These are phyloP conservation scores for Tremellales sp. DNA, from an alignment of 1,284 basidiomycete genomes.

Conservation along the genomic window DNA sequence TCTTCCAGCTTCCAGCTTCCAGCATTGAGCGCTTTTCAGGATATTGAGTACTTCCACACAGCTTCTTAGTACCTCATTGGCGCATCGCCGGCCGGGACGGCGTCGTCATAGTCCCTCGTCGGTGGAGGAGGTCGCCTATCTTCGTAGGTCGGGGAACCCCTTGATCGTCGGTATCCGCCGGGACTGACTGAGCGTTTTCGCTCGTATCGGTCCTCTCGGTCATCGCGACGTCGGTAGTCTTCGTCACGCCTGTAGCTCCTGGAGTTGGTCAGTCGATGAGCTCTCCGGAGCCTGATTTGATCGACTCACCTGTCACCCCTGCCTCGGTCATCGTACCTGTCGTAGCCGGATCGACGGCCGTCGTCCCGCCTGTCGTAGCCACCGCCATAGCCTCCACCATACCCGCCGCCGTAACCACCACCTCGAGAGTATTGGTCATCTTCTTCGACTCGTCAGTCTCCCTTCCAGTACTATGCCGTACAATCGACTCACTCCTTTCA, in stretches of 20 bases:
- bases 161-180: not conserved
- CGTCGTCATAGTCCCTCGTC: not conserved
- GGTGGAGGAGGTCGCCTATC: not conserved
- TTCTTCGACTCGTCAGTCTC: slow-evolving; percentile 8
- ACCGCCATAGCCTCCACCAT: slow-evolving; percentile 22
- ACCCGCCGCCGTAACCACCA: slow-evolving; percentile 31
- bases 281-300: slow-evolving; percentile 1
- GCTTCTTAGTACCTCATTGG: not conserved
- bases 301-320: slow-evolving; percentile 33
- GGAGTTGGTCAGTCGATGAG: slow-evolving; percentile 29
- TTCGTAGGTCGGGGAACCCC: not conserved
- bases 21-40: too few relatives aligned
- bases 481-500: slow-evolving; percentile 57
- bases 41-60: too few relatives aligned
- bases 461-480: slow-evolving; percentile 1
- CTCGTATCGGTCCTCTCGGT: not conserved
- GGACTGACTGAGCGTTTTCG: not conserved
- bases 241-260: slow-evolving; percentile 18
- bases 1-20: too few relatives aligned
- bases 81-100: not conserved
- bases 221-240: slow-evolving; percentile 4
- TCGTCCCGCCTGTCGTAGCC: slow-evolving; percentile 28
- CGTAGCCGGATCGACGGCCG: slow-evolving; percentile 19
- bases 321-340: slow-evolving; percentile 19
- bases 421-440: slow-evolving; percentile 57